Percentiles rank a stretch among this genome's conserved stretches.
phyloP scores from a whole-genome alignment of 2,329 filamentous ascomycete species.

The Colletotrichum coccodes region DNA sequence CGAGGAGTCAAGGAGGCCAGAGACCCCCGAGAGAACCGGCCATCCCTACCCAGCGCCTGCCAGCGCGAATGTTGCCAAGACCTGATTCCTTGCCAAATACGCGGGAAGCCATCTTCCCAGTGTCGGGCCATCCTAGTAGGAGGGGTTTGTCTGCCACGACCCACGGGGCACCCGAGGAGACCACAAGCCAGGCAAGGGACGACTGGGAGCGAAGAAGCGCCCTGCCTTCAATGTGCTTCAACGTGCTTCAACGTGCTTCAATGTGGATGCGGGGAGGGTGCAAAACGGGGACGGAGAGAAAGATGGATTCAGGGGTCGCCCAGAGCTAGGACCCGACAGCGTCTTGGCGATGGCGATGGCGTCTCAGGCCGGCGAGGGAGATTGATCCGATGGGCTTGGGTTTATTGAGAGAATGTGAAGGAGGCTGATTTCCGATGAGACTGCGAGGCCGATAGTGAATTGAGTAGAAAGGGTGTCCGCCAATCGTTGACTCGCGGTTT shows the following conservation, averaged over 20 bases:
- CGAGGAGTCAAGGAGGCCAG: neutral
- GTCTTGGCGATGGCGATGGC: slow-evolving; percentile 30
- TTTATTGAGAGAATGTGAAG: neutral
- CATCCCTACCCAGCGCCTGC: slow-evolving; percentile 12
- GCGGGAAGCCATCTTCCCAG: neutral
- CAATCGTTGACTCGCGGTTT: slow-evolving; percentile 1
- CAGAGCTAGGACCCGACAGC: slow-evolving; percentile 28
- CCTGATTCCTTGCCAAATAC: slow-evolving; percentile 15
- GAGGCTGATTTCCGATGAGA: neutral
- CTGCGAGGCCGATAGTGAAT: neutral
- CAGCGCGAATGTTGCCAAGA: slow-evolving; percentile 18
- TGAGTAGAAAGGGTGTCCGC: neutral
- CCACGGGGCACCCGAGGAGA: neutral
- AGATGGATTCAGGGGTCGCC: slow-evolving; percentile 17
- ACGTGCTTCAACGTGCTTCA: neutral
- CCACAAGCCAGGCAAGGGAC: neutral
- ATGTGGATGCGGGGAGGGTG: slow-evolving; percentile 4
- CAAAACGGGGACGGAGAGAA: neutral
- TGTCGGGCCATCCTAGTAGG: neutral
- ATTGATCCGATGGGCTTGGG: too few species aligned
- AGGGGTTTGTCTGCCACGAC: slow-evolving; percentile 8
- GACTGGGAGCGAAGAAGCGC: neutral
- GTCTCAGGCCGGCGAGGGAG: slow-evolving; percentile 18
- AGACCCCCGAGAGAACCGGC: neutral
- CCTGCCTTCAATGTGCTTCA: neutral